Evolutionary conservation across 169 alveolate genomes (phyloP), one percentile per base, ranked within the genome.

Genomic region (Ichthyophthirius multifiliis): DNA sequence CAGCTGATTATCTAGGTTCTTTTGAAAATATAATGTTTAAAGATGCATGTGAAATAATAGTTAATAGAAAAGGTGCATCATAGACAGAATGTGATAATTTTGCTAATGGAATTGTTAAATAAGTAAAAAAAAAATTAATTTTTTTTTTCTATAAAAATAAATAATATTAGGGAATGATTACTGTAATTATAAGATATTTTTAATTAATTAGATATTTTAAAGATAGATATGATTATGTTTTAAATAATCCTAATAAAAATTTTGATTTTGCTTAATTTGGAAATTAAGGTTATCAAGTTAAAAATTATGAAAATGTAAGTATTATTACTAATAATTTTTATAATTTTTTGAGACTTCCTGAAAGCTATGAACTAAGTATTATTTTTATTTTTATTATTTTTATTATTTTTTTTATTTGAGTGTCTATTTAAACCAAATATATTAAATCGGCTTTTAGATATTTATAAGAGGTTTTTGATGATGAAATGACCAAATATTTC

Each of bases 331-430:
- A 78, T 78, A 65, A 78, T 20, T 35, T 65, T 20, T 43, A 30
- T 3, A 78, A 78, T 43, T 10, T 78, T 2, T 47, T 78, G 18
- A 78, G 73, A 9, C 43, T 67, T 31, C 84, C 77, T 9, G 71
- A 63, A 65, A 41, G 74, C 3, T 78, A 65, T 78, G 84, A 78
- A 65, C 32, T 65, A 78, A 65, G 84, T 78, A 78, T 43, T 18
- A 18, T 31, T 20, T 27, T 3, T 0, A 20, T 3, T 27, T 27
- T 5, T 23, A 10, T 27, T 18, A 55, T 27, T 6, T n/a, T 15
- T 1, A 4, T 1, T 46, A n/a, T 55, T 55, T 4, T 10, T 2
- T 15, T 0, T 2, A 27, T 27, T 18, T 10, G 30, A 78, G 84
- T 43, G 16, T 71, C 55, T 7, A 63, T 63, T 48, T 5, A 78